Conservation (phyloP, 139 green algal genomes). For the Pseudopediastrum boryanum region DNA sequence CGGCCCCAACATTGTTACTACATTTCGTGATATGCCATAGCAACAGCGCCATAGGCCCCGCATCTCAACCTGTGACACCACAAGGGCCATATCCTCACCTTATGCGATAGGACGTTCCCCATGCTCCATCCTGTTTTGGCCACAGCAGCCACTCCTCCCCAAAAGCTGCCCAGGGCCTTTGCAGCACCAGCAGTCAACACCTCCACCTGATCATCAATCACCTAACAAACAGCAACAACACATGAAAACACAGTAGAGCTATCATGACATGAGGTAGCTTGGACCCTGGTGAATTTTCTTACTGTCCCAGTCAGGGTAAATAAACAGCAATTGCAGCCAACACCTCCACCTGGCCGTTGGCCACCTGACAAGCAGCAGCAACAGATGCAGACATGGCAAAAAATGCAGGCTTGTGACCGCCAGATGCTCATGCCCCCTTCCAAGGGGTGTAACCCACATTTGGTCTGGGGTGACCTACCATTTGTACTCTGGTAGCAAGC, state of each 20-base stretch:
- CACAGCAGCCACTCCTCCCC: constrained; percentile 41
- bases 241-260: background rate
- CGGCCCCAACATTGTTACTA: no score
- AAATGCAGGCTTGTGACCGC: no score
- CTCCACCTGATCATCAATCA: constrained; percentile 56
- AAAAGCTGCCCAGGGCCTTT: constrained; percentile 50
- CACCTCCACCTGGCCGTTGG: no score
- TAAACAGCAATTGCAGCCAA: no score
- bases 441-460: no score
- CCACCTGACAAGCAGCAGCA: no score
- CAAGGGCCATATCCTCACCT: background rate
- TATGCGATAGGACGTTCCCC: background rate
- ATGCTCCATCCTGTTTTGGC: background rate
- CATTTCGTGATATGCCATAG: background rate
- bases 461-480: no score
- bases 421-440: no score
- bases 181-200: constrained; percentile 48
- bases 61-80: constrained; percentile 19
- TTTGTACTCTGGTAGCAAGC: no score
- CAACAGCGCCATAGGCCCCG: background rate
- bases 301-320: no score
- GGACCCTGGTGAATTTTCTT: no score
- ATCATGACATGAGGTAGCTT: background rate
- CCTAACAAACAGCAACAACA: constrained; percentile 17
- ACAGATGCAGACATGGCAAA: no score